Conservation (phyloP, 805 yeast genomes). For the Zygotorulaspora chibaensis region DNA sequence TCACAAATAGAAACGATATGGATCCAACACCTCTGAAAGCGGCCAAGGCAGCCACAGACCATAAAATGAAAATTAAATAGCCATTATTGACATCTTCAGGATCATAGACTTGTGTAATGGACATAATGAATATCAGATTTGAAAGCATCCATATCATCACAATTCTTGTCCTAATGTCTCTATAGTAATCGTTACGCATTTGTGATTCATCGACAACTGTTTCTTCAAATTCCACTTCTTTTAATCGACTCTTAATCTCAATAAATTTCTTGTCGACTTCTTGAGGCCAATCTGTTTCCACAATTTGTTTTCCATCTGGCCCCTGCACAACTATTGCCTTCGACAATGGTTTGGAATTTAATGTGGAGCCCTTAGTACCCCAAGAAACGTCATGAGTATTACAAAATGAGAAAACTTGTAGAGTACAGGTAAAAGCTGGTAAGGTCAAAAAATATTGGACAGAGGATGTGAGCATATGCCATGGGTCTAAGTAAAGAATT, state of each 20-base stretch:
- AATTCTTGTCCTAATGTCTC: constrained; percentile 91
- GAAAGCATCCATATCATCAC: constrained; percentile 92
- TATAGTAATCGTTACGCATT: constrained; percentile 74
- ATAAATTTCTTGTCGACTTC: constrained; percentile 37
- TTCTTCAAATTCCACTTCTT: constrained; percentile 33
- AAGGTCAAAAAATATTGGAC: constrained; percentile 82
- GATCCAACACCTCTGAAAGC: constrained; percentile 82
- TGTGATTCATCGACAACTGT: constrained; percentile 28
- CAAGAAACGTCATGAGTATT: constrained; percentile 97
- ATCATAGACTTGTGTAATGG: constrained; percentile 76
- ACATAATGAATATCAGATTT: constrained; percentile 77
- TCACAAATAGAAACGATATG: constrained; percentile 51
- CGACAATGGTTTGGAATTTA: constrained; percentile 63
- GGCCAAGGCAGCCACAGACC: constrained; percentile 89
- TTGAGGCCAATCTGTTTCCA: constrained; percentile 48
- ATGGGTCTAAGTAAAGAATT: constrained; percentile 83
- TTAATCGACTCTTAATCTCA: constrained; percentile 37
- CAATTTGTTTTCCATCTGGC: constrained; percentile 79
- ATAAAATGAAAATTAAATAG: constrained; percentile 77
- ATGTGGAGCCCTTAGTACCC: constrained; percentile 97
- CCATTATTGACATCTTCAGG: constrained; percentile 64
- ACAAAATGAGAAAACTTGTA: constrained; percentile 95
- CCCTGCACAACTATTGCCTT: constrained; percentile 77
- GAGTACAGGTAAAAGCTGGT: constrained; percentile 87
- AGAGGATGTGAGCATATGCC: constrained; percentile 90